phyloP scores from a whole-genome alignment of 331 rosid genomes.

The Spiraea crenata region DNA sequence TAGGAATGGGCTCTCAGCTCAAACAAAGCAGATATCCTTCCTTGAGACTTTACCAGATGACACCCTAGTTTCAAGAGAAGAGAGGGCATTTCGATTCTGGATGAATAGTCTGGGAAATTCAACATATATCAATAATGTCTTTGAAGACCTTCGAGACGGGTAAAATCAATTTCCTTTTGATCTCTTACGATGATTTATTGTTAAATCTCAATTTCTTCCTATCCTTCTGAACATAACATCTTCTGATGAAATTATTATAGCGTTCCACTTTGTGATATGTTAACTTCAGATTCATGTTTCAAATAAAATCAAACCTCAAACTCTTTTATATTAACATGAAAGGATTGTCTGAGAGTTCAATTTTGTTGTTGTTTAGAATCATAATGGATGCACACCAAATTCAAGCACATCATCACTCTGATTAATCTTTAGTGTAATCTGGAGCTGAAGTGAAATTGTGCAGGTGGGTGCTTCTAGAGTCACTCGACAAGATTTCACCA shows the following conservation, averaged over 20 bases:
- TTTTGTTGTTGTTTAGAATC: neutral
- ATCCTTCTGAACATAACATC: neutral
- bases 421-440: neutral
- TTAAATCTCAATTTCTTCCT: neutral
- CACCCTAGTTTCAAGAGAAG: constrained; percentile 85
- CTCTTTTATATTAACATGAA: neutral
- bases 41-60: constrained; percentile 82
- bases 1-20: constrained; percentile 93
- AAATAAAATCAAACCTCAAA: neutral
- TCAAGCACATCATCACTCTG: neutral
- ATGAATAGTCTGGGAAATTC: constrained; percentile 84
- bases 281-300: neutral
- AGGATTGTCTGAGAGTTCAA: neutral
- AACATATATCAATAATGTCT: constrained; percentile 84
- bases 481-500: constrained; percentile 82
- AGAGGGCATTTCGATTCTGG: constrained; percentile 96
- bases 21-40: constrained; percentile 72
- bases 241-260: neutral
- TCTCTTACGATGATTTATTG: neutral
- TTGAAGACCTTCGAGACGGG: constrained; percentile 98
- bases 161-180: constrained; percentile 12
- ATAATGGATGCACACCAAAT: neutral
- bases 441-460: constrained; percentile 20
- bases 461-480: constrained; percentile 92
- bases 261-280: neutral